These are phyloP conservation scores for Colletotrichum horii DNA, from an alignment of 2,329 filamentous ascomycete genomes.

Conservation along the genomic window DNA sequence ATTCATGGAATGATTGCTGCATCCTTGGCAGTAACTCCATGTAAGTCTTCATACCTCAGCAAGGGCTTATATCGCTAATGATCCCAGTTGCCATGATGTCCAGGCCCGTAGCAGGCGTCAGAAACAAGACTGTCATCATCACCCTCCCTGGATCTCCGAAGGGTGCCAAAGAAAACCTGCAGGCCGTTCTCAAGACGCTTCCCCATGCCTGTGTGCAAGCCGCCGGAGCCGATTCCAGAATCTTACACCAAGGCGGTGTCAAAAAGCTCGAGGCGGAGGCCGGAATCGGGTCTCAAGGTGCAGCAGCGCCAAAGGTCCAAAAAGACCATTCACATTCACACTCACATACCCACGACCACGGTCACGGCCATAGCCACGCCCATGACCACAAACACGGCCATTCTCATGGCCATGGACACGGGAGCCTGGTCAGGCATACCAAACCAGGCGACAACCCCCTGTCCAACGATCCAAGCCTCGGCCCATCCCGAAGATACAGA, in stretches of 20 bases:
- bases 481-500: conserved; percentile 74
- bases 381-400: conserved; percentile 59
- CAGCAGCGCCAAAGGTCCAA: conserved; percentile 33
- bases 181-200: conserved; percentile 85
- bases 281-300: conserved; percentile 52
- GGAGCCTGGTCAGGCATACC: conserved; percentile 75
- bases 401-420: conserved; percentile 66
- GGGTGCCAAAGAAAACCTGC: conserved; percentile 90
- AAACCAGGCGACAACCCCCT: conserved; percentile 59
- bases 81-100: conserved; percentile 91
- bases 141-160: conserved; percentile 96
- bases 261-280: conserved; percentile 86
- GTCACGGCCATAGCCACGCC: conserved; percentile 58
- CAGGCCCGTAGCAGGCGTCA: conserved; percentile 85
- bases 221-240: conserved; percentile 80
- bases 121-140: conserved; percentile 81
- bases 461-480: conserved; percentile 66
- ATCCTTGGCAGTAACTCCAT: conserved; percentile 86
- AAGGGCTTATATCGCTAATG: conserved; percentile 23
- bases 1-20: conserved; percentile 94
- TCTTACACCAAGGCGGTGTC: conserved; percentile 79
- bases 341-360: conserved; percentile 53
- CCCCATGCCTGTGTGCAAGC: conserved; percentile 95
- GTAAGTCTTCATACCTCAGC: conserved; percentile 57
- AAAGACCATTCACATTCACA: conserved; percentile 59